A percentile compares a stretch with the other conserved stretches of the same genome.
Evolutionary conservation across 495 filamentous ascomycete species (phyloP).

Genomic region (Usnea hakonensis): DNA sequence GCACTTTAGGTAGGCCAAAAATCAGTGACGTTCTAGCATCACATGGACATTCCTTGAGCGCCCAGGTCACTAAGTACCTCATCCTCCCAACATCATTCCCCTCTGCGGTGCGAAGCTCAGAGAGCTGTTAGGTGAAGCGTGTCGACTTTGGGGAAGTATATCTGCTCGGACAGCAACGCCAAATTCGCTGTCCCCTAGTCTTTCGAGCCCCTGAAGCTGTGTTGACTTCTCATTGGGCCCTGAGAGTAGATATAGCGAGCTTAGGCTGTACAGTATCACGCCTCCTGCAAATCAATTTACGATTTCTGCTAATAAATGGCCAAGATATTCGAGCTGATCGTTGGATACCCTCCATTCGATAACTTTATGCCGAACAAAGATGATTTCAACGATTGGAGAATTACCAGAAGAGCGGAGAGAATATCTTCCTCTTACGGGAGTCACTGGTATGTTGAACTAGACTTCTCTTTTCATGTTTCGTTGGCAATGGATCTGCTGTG

Average conservation of each 20-base stretch:
- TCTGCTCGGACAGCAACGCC: slow-evolving; percentile 8
- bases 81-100: slow-evolving; percentile 3
- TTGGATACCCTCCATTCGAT: slow-evolving; percentile 21
- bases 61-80: slow-evolving; percentile 9
- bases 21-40: not conserved
- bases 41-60: slow-evolving; percentile 9
- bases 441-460: slow-evolving; percentile 3
- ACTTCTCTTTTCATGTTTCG: not conserved
- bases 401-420: slow-evolving; percentile 16
- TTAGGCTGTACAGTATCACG: slow-evolving; percentile 18
- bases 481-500: slow-evolving; percentile 1
- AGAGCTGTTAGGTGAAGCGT: slow-evolving; percentile 10
- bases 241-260: slow-evolving; percentile 16
- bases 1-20: slow-evolving; percentile 7
- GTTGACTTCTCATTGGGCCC: slow-evolving; percentile 12
- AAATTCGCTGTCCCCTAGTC: slow-evolving; percentile 15
- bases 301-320: slow-evolving; percentile 11
- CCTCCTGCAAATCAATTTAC: not conserved
- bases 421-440: slow-evolving; percentile 4
- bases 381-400: slow-evolving; percentile 18
- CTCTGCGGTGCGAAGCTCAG: not conserved
- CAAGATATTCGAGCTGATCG: slow-evolving; percentile 18
- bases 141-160: slow-evolving; percentile 18
- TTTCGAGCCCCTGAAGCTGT: slow-evolving; percentile 17
- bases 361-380: slow-evolving; percentile 17